Evolutionary conservation across 169 alveolate species (phyloP), one percentile per base, ranked within the genome.

Genomic region (Cardiosporidium cionae): DNA sequence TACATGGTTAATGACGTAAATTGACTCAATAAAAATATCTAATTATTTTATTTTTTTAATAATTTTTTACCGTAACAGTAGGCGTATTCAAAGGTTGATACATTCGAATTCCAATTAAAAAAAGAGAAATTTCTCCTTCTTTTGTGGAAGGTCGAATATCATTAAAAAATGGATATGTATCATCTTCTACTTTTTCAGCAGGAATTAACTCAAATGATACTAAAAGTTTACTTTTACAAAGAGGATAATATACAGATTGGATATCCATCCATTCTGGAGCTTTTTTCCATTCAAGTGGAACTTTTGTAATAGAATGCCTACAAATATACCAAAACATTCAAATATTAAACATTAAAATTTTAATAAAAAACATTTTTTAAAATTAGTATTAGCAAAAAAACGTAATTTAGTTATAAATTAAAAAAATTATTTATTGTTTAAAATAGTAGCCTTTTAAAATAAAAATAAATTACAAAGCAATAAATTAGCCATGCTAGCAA

Each of bases 221-320:
- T 53, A 91, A 77, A 4, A 91, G 75, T 52, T 84, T 83, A 4
- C 95, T 93, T 65, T 84, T 86, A 68, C 90, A 88, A 44, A 85
- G 83, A 7, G 86, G 85, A 75, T 88, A 85, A 52, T 81, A 83
- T 7, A 87, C 83, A 28, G 94, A 87, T 65, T 84, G 89, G 27
- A 91, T 84, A 33, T 65, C 77, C 29, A 89, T 81, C 96, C 96
- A 91, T 27, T 81, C 86, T 9, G 96, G 96, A 4, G 93, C 91
- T 66, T 87, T 76, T 53, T 81, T 84, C 96, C 96, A 90, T 77
- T 85, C 94, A 37, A 80, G 79, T 3, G 96, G 96, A 62, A 91
- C 91, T 71, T 91, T 86, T 74, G 63, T 79, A 23, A 90, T 79
- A 32, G 89, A 89, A 58, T 70, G 89, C 16, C 83, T 81, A 76